Evolutionary conservation across 352 stramenopile genomes (phyloP).

Genomic region (Albugo candida): DNA sequence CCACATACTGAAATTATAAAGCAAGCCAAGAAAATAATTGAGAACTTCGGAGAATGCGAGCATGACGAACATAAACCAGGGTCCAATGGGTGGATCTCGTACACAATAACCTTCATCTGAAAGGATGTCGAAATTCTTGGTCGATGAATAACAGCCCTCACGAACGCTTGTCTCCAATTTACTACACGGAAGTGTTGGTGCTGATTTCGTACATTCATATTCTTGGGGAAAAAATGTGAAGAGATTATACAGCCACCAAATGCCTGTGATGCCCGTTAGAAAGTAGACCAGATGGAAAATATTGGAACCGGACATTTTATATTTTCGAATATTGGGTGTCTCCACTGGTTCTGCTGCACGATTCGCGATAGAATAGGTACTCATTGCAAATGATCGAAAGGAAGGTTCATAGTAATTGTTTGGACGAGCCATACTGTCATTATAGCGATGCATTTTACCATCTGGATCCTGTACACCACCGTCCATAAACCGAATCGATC

Average conservation of each 20-base stretch:
- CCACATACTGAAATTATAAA: slow-evolving; percentile 86
- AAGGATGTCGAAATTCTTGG: slow-evolving; percentile 38
- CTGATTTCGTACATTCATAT: slow-evolving; percentile 47
- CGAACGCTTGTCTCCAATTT: slow-evolving; percentile 28
- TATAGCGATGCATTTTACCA: slow-evolving; percentile 68
- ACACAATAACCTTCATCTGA: slow-evolving; percentile 70
- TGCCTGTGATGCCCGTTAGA: slow-evolving; percentile 26
- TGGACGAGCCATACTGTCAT: slow-evolving; percentile 44
- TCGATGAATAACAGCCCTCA: slow-evolving; percentile 35
- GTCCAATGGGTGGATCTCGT: slow-evolving; percentile 26
- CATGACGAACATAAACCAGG: slow-evolving; percentile 73
- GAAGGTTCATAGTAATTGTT: slow-evolving; percentile 79
- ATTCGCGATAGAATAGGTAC: slow-evolving; percentile 78
- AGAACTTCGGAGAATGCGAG: slow-evolving; percentile 77
- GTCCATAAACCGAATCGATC: slow-evolving; percentile 80
- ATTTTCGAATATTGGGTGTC: slow-evolving; percentile 82
- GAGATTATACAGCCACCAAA: slow-evolving; percentile 68
- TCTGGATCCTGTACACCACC: slow-evolving; percentile 62
- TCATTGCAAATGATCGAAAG: slow-evolving; percentile 80
- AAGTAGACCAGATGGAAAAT: slow-evolving; percentile 82
- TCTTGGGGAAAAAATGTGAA: slow-evolving; percentile 69
- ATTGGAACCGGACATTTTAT: slow-evolving; percentile 73
- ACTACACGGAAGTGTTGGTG: slow-evolving; percentile 48
- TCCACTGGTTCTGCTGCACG: slow-evolving; percentile 67
- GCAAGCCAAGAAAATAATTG: slow-evolving; percentile 70